Base-by-base conservation (phyloP, 176 grass and related monocot genomes). In the Urochloa ruziziensis region DNA sequence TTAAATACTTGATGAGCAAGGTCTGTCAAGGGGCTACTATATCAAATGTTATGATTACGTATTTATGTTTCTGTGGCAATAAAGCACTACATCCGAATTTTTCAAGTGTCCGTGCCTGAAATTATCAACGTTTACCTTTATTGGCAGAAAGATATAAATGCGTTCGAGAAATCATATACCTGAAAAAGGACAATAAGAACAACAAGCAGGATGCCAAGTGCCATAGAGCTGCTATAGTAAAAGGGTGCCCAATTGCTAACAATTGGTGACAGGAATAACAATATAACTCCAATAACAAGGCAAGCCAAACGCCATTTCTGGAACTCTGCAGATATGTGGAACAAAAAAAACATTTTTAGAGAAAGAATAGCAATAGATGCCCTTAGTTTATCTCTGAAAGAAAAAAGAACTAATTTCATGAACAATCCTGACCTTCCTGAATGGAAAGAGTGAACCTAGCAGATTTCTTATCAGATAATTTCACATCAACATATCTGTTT, bases 221-320 rank as follows among this genome's bases (percentile, higher is more conserved):
- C 91, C 96, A 99, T 99, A 78, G 93, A 99, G 61, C 93, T 99
- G 64, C 91, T 92, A 88, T 99, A 99, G 80, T 94, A 96, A 80
- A 96, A 99, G 7, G 93, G 96, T 69, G 84, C 91, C 93, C 96
- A 99, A 66, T 91, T 91, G 65, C 96, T 99, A 77, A 98, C 85
- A 78, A 85, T 77, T 17, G 96, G 93, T 19, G 96, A 94, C 43
- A 90, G 54, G 43, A 95, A 86, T 37, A 99, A 69, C 58, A 99
- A 78, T 23, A 90, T 4, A 87, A 96, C 88, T 54, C 96, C 93
- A 75, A 99, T 81, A 44, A 85, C 93, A 82, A 99, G 91, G 88
- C 80, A 96, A 87, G 83, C 85, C 21, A 96, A 61, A 18, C 96
- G 91, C 93, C 96, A 99, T 68, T 78, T 90, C 70, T 99, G 96